These are phyloP conservation scores for Fusarium incarnatum DNA, from an alignment of 2,329 filamentous ascomycete genomes.

Conservation along the genomic window DNA sequence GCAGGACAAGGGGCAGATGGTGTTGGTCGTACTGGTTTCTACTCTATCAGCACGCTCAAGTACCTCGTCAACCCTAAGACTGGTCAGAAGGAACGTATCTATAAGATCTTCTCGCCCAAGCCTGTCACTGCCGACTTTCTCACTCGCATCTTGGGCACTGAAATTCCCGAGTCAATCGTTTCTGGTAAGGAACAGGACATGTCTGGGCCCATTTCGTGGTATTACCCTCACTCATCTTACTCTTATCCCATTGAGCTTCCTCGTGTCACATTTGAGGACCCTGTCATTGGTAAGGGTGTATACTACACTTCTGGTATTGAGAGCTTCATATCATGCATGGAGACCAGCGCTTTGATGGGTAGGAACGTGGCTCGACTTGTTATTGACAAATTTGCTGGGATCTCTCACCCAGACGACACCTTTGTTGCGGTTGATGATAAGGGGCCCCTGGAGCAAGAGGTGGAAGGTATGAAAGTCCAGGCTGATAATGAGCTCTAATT, in stretches of 20 bases:
- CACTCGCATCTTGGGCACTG: conserved; percentile 61
- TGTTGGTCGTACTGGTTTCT: conserved; percentile 82
- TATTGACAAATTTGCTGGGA: conserved; percentile 65
- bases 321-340: conserved; percentile 97
- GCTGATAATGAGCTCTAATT: conserved; percentile 32
- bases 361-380: conserved; percentile 83
- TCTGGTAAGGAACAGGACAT: conserved; percentile 46
- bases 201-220: conserved; percentile 76
- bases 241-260: conserved; percentile 89
- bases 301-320: conserved; percentile 85
- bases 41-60: conserved; percentile 82
- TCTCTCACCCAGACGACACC: conserved; percentile 25
- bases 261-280: conserved; percentile 86
- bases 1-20: conserved; percentile 63
- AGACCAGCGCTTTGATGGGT: conserved; percentile 92
- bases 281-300: conserved; percentile 72
- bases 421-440: conserved; percentile 1
- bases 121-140: conserved; percentile 65
- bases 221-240: conserved; percentile 80
- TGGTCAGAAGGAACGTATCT: conserved; percentile 65
- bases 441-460: not conserved
- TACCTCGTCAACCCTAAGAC: conserved; percentile 71
- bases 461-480: conserved; percentile 23
- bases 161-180: conserved; percentile 58
- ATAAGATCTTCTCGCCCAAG: conserved; percentile 73